These are phyloP conservation scores for Ogataea angusta DNA, from an alignment of 805 yeast genomes.

Conservation along the genomic window DNA sequence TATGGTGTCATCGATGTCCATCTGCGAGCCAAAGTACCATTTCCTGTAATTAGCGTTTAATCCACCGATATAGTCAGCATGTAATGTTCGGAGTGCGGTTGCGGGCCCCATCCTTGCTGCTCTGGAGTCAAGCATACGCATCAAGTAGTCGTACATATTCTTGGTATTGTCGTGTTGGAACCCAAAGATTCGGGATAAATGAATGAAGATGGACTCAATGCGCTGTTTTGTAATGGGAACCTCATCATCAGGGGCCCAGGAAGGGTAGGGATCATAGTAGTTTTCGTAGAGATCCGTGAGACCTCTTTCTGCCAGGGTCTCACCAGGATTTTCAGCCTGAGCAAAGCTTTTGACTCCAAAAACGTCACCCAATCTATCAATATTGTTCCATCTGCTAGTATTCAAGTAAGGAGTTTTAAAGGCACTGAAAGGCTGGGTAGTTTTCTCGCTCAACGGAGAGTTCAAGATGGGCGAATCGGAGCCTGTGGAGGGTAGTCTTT, in stretches of 20 bases:
- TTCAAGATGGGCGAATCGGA: conserved; percentile 20
- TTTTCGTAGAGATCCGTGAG: conserved; percentile 42
- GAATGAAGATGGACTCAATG: conserved; percentile 54
- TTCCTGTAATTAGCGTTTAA: conserved; percentile 62
- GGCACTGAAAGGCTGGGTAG: conserved; percentile 37
- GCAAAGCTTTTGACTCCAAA: conserved; percentile 30
- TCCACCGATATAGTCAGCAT: conserved; percentile 77
- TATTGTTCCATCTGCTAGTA: conserved; percentile 43
- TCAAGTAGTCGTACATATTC: conserved; percentile 64
- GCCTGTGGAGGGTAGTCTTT: conserved; percentile 9
- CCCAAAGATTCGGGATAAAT: conserved; percentile 55
- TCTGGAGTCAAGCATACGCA: conserved; percentile 63
- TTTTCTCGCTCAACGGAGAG: conserved; percentile 29
- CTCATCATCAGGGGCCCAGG: conserved; percentile 42
- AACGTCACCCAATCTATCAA: conserved; percentile 33
- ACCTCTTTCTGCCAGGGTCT: conserved; percentile 28
- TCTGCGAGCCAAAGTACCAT: conserved; percentile 75
- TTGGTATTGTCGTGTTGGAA: conserved; percentile 64
- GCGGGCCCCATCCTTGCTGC: conserved; percentile 60
- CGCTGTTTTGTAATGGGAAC: conserved; percentile 50
- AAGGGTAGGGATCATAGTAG: conserved; percentile 50
- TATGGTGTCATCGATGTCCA: conserved; percentile 55
- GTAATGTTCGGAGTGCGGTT: conserved; percentile 56
- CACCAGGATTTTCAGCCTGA: conserved; percentile 34
- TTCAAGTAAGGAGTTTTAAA: conserved; percentile 43